Evolutionary conservation across 345 rosid genomes (phyloP), one percentile per base, ranked within the genome.

Genomic region (Rhizophora mangle): DNA sequence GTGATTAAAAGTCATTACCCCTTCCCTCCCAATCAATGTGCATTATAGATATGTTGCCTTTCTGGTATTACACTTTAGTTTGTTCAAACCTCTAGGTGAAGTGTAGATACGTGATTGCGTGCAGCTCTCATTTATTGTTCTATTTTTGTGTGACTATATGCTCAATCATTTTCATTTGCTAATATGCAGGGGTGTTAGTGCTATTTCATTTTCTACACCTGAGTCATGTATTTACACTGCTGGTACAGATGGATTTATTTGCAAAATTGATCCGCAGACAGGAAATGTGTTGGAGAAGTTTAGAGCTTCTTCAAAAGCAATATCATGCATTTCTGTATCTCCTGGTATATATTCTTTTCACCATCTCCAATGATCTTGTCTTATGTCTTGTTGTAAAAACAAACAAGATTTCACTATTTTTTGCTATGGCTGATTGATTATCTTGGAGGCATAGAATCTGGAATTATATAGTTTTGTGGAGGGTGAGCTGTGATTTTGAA

Each of bases 241-340:
- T 0, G 99, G 99, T 30, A 89, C 91, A 59, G 98, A 95, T 85
- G 99, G 99, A 72, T 85, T 92, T 94, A 74, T 86, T 72, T 95
- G 96, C 79, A 78, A 87, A 81, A 82, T 92, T 61, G 99, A 95
- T 74, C 90, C 93, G 30, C 74, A 54, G 9, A 57, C 85, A 67
- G 97, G 98, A 79, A 93, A 86, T 70, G 69, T 83, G 43, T 70
- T 85, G 52, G 78, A 81, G 56, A 89, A 91, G 85, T 88, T 89
- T 74, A 84, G 63, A 79, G 89, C 92, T 80, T 90, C 97, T 49
- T 78, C 89, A 80, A 52, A 76, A 81, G 87, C 87, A 30, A 87
- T 95, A 80, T 88, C 97, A 15, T 86, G 83, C 69, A 81, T 92
- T 78, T 78, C 88, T 60, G 86, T 90, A 69, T 95, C 99, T 70